Evolutionary conservation across 169 alveolate genomes (phyloP).

Genomic region (Babesia ovata): DNA sequence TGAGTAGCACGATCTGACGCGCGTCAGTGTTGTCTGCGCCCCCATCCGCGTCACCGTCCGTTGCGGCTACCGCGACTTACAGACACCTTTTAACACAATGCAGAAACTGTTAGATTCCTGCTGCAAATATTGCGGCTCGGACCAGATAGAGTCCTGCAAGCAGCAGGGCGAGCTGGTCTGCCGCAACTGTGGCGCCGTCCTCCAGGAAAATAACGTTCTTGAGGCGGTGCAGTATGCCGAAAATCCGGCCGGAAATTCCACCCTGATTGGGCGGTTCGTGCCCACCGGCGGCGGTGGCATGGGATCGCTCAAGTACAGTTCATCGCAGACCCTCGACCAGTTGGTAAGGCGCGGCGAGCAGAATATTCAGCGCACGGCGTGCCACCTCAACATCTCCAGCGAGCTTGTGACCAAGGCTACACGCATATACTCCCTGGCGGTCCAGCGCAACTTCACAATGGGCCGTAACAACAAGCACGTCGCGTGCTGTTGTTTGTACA

Average conservation of each 20-base stretch:
- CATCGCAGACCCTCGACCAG: conserved; percentile 81
- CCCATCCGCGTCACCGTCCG: conserved; percentile 33
- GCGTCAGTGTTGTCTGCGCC: neutral
- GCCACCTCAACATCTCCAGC: conserved; percentile 80
- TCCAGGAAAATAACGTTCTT: conserved; percentile 84
- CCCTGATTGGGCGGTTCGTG: conserved; percentile 83
- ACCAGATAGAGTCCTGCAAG: conserved; percentile 65
- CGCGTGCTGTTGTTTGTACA: conserved; percentile 93
- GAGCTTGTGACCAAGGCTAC: conserved; percentile 89
- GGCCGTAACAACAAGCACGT: conserved; percentile 92
- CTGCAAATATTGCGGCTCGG: conserved; percentile 69
- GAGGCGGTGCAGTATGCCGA: conserved; percentile 84
- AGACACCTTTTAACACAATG: conserved; percentile 2
- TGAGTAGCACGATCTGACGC: conserved; percentile 28
- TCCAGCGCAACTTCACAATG: conserved; percentile 91
- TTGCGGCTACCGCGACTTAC: neutral
- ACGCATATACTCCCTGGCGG: conserved; percentile 90
- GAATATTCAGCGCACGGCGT: conserved; percentile 85
- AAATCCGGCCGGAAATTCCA: conserved; percentile 78
- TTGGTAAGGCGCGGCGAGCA: conserved; percentile 79
- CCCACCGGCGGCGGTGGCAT: conserved; percentile 83
- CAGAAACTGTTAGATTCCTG: conserved; percentile 20
- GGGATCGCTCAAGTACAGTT: conserved; percentile 79
- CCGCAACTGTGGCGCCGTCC: conserved; percentile 84
- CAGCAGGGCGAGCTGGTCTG: conserved; percentile 87